Base-by-base conservation (phyloP, 2,329 filamentous ascomycete genomes). In the Karstenula rhodostoma region DNA sequence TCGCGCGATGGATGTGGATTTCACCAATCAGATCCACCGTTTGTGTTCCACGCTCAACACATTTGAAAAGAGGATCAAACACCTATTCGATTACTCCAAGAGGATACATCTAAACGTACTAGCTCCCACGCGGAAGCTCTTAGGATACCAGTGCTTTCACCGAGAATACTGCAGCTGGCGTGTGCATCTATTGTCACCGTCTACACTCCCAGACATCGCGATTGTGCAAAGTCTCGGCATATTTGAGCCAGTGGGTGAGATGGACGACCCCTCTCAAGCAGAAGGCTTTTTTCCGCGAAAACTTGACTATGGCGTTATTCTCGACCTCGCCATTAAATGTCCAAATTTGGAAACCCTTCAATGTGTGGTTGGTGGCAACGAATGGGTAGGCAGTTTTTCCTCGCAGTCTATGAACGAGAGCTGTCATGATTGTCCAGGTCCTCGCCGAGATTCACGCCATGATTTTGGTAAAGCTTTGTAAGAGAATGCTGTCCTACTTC, bases 171-270 rank as follows among this genome's bases (percentile, higher is more conserved):
- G 4, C 6, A 50, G 48, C 48, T 50, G 48, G 48, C 29, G 48
- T 13, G 32, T 50, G 15, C 48, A 23, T 50, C 48, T 50, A 12
- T 29, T 50, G 5, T 50, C 48, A 32, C 48, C 29, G 48, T 49
- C 48, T 50, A 37, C 15, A 13, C 32, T 50, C 35, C 48, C 48
- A 3, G 22, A 50, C 10, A 29, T 50, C 5, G 6, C 48, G 17
- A 50, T 7, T 37, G 32, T 50, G n/a, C 32, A 15, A 4, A 22
- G 9, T 23, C 48, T 50, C 32, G 15, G 9, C 35, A 2, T 50
- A n/a, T n/a, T 2, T 4, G 48, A 25, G 17, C 17, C 44, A 47
- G 3, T 10, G 9, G 17, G 13, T 37, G 46, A 49, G 4, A 32
- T n/a, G 12, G 15, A 13, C 17, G 32, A 37, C 15, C 29, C 17